These are phyloP conservation scores for Kwoniella mangroviensis DNA, from an alignment of 768 basidiomycete genomes.

Conservation along the genomic window DNA sequence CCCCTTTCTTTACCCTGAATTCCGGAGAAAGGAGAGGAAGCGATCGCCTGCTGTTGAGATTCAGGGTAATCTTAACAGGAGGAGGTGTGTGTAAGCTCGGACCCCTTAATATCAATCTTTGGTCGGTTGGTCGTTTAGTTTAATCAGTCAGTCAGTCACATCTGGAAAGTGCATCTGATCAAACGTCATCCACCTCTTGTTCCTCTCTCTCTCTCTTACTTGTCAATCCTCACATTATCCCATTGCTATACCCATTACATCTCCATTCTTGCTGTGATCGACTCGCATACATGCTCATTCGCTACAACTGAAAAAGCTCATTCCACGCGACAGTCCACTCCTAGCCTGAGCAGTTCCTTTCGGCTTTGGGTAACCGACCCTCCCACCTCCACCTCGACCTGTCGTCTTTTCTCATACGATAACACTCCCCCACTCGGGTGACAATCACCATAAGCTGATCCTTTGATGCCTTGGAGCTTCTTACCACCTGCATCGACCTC, in stretches of 20 bases:
- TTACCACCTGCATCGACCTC: conserved; percentile 3
- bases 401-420: not conserved
- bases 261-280: not conserved
- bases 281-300: not conserved
- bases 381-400: not conserved
- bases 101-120: not conserved
- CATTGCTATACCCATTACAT: not conserved
- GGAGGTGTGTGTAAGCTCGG: not conserved
- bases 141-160: no score
- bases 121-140: no score
- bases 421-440: not conserved
- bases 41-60: not conserved
- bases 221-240: not conserved
- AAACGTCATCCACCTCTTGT: conserved; percentile 12
- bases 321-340: not conserved
- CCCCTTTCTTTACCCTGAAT: conserved; percentile 4
- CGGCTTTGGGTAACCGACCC: not conserved
- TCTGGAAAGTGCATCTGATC: not conserved
- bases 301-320: no score
- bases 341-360: not conserved
- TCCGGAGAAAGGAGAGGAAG: conserved; percentile 4
- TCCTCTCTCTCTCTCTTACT: not conserved
- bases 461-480: conserved; percentile 22
- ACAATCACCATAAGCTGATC: not conserved
- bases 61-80: not conserved